Conservation (phyloP, 805 yeast species). For the Candida incommunis region DNA sequence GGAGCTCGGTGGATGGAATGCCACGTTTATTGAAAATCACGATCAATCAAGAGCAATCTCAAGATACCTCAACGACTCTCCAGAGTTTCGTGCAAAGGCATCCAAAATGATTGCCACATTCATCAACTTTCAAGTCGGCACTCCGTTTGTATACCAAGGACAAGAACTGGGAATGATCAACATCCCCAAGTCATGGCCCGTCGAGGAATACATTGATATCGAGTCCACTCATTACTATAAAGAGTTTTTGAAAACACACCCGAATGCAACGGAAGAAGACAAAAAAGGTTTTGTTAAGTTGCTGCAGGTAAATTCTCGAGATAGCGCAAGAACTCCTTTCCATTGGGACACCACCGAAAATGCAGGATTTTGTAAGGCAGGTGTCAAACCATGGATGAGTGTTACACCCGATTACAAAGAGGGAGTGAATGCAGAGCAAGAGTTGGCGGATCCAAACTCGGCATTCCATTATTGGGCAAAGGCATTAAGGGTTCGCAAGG, state of each 20-base stretch:
- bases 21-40: conserved; percentile 42
- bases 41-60: conserved; percentile 43
- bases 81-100: conserved; percentile 23
- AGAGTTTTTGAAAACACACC: conserved; percentile 15
- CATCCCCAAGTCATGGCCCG: conserved; percentile 31
- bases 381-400: conserved; percentile 38
- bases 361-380: conserved; percentile 37
- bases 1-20: conserved; percentile 43
- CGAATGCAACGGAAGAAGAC: conserved; percentile 13
- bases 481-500: conserved; percentile 30
- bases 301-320: conserved; percentile 27
- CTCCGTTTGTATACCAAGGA: conserved; percentile 44
- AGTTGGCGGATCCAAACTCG: conserved; percentile 32
- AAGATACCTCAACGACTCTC: conserved; percentile 34
- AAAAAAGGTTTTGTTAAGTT: conserved; percentile 3
- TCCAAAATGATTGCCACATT: conserved; percentile 36
- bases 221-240: conserved; percentile 30
- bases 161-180: conserved; percentile 47
- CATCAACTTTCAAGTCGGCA: conserved; percentile 36
- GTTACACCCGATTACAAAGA: conserved; percentile 35
- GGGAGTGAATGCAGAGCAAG: conserved; percentile 35
- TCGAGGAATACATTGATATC: conserved; percentile 38
- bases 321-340: conserved; percentile 41
- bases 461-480: conserved; percentile 32
- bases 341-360: conserved; percentile 34